Percentiles rank a stretch among this genome's conserved stretches.
phyloP scores from a whole-genome alignment of 148 eudicot species.

The Nyssa sinensis region DNA sequence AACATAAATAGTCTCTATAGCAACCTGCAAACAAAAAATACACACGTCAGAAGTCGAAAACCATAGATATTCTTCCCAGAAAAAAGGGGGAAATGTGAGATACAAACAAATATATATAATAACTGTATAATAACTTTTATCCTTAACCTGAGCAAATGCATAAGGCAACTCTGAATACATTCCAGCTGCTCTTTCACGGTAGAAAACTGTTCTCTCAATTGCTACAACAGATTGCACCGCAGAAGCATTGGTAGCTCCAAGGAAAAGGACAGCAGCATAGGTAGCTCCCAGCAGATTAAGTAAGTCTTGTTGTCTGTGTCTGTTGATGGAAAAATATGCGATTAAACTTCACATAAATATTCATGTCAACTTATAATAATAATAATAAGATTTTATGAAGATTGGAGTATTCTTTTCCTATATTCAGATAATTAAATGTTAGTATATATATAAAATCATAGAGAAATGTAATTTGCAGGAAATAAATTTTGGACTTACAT shows the following conservation, averaged over 20 bases:
- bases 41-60: no score
- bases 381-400: no score
- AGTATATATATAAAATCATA: no score
- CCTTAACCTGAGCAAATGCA: constrained; percentile 13
- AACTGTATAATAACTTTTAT: not conserved
- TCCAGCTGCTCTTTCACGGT: constrained; percentile 19
- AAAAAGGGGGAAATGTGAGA: not conserved
- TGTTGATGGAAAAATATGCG: not conserved
- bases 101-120: no score
- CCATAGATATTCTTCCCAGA: no score
- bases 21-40: constrained; percentile 8
- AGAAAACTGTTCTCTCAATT: constrained; percentile 12
- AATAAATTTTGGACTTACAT: not conserved
- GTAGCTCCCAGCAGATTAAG: constrained; percentile 13
- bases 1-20: constrained; percentile 27
- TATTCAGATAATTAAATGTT: no score
- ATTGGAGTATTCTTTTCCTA: no score
- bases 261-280: constrained; percentile 16
- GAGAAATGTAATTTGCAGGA: not conserved
- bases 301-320: constrained; percentile 5
- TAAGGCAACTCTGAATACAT: constrained; percentile 18
- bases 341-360: not conserved
- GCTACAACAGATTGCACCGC: constrained; percentile 13
- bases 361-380: not conserved
- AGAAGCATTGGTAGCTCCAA: constrained; percentile 13